phyloP scores from a whole-genome alignment of 108 stramenopile species.

The Aurantiochytrium sp. region DNA sequence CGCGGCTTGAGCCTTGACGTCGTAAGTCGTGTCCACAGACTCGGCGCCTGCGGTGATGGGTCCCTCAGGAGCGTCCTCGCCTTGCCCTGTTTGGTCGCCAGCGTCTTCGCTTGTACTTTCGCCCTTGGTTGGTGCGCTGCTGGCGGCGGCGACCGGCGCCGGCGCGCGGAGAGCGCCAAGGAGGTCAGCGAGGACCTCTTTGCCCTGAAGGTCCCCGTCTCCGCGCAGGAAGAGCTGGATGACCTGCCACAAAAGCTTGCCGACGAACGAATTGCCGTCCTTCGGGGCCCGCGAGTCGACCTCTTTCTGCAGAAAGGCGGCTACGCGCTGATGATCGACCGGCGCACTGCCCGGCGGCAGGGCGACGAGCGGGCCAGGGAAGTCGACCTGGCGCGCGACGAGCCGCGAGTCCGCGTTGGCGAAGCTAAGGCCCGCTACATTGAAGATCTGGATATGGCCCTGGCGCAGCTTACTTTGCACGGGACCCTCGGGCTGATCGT shows the following conservation, averaged over 20 bases:
- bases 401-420: neutral
- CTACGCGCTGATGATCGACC: neutral
- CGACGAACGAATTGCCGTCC: neutral
- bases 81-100: too few species aligned
- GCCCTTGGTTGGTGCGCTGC: too few species aligned
- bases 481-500: neutral
- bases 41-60: too few species aligned
- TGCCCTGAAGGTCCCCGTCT: neutral
- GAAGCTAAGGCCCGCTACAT: neutral
- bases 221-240: neutral
- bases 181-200: neutral
- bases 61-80: too few species aligned
- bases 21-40: too few species aligned
- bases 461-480: neutral
- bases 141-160: too few species aligned
- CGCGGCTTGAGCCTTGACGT: neutral
- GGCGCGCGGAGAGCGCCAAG: neutral
- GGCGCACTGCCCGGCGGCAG: neutral
- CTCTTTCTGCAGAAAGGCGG: neutral
- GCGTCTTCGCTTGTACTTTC: too few species aligned
- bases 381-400: neutral
- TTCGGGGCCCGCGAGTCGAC: neutral
- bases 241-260: neutral
- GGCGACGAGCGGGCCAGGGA: neutral
- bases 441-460: neutral